phyloP scores from a whole-genome alignment of 305 asterid species.

The Plantago coronopus region DNA sequence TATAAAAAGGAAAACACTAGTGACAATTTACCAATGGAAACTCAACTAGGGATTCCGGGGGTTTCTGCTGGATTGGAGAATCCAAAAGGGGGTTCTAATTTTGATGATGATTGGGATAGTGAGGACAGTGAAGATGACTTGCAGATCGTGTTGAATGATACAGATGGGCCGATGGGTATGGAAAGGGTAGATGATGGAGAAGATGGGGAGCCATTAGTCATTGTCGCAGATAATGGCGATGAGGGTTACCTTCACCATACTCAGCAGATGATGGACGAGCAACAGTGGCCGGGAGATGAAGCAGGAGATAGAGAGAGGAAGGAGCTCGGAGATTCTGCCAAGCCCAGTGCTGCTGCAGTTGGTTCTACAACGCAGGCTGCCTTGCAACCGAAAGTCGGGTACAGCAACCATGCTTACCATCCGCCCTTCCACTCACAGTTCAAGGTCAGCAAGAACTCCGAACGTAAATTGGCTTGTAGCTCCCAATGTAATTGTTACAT shows the following conservation, averaged over 20 bases:
- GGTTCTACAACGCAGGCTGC: slow-evolving; percentile 38
- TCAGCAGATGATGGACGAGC: slow-evolving; percentile 54
- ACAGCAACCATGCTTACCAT: slow-evolving; percentile 63
- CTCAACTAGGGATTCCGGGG: slow-evolving; percentile 47
- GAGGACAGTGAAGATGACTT: slow-evolving; percentile 95
- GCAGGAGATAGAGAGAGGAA: slow-evolving; percentile 72
- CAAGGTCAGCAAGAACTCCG: slow-evolving; percentile 92
- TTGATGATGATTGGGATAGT: slow-evolving; percentile 77
- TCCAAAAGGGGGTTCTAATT: slow-evolving; percentile 27
- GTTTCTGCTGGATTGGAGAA: slow-evolving; percentile 40
- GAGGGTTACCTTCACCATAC: slow-evolving; percentile 46
- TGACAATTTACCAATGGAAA: slow-evolving; percentile 19
- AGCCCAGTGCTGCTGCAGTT: slow-evolving; percentile 44
- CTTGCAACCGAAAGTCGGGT: slow-evolving; percentile 62
- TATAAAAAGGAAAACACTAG: slow-evolving; percentile 20
- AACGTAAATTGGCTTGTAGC: slow-evolving; percentile 56
- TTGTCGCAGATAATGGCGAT: slow-evolving; percentile 65
- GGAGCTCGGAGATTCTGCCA: slow-evolving; percentile 54
- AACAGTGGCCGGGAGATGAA: slow-evolving; percentile 78
- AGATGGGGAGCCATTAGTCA: slow-evolving; percentile 79
- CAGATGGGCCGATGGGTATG: slow-evolving; percentile 63
- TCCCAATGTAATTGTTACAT: slow-evolving; percentile 37
- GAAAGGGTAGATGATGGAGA: slow-evolving; percentile 63
- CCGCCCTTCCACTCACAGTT: slow-evolving; percentile 87
- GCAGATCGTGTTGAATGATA: slow-evolving; percentile 83